Evolutionary conservation across 306 rosid species (phyloP).

Genomic region (Purshia tridentata): DNA sequence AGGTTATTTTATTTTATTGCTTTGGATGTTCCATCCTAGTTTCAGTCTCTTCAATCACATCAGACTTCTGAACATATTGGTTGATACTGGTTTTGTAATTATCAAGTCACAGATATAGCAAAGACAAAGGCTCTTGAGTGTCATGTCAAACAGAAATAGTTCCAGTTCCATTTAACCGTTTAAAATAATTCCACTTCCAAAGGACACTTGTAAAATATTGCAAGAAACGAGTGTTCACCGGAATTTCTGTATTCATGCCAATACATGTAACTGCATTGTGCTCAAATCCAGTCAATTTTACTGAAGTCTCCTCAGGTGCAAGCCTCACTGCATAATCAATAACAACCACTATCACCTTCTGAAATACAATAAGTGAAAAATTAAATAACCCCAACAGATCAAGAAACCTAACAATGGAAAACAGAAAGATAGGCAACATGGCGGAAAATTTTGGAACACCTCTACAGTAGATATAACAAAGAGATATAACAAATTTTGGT

Average conservation of each 20-base stretch:
- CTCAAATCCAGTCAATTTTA: constrained; percentile 70
- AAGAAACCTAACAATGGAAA: not conserved
- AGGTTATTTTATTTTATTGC: not conserved
- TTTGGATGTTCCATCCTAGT: not conserved
- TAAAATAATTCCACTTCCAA: not conserved
- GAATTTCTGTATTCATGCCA: constrained; percentile 92
- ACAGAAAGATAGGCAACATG: not conserved
- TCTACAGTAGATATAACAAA: not conserved
- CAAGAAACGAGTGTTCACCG: constrained; percentile 48
- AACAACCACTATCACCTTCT: constrained; percentile 9
- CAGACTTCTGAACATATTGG: constrained; percentile 1
- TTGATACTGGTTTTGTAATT: constrained; percentile 11
- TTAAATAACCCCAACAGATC: not conserved
- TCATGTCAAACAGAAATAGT: not conserved
- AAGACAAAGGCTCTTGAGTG: not conserved
- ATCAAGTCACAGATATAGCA: not conserved
- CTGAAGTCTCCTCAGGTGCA: constrained; percentile 81
- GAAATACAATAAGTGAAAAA: not conserved
- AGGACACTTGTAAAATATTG: not conserved
- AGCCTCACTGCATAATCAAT: constrained; percentile 75
- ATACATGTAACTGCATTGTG: constrained; percentile 90
- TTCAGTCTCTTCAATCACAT: constrained; percentile 4
- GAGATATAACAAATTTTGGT: no score
- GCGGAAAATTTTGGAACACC: not conserved
- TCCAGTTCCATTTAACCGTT: not conserved